Evolutionary conservation across 345 rosid genomes (phyloP), one percentile per base, ranked within the genome.

Genomic region (Cochlearia excelsa): DNA sequence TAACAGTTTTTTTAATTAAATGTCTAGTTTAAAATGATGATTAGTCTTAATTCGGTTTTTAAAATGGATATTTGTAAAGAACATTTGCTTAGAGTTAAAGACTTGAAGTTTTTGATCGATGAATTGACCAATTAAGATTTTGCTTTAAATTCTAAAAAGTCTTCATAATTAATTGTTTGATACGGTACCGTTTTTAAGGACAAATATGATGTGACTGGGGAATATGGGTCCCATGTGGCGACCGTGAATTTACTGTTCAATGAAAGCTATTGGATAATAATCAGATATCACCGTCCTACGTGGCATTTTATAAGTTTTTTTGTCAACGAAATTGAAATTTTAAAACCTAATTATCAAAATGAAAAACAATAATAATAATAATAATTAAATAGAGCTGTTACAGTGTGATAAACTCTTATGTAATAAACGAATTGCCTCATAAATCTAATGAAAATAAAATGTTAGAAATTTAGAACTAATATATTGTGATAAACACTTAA

Each of bases 191-290:
- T 33, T 1, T 30, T 54, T 16, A 16, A 9, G 53, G 64, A 50
- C 41, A 27, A 6, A 30, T 30, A 38, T 56, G 69, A 62, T 70
- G 69, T 63, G 74, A 70, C 74, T 7, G 54, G 59, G 28, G 46
- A 56, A 61, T 69, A 44, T 56, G 68, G 64, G 59, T 43, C 68
- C 59, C n/a, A 49, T 11, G 34, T 40, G 59, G 44, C 6, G 31
- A 54, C 54, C 67, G 58, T 55, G 58, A 27, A 46, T 33, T 41
- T 26, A 43, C 68, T 49, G 11, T 49, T 55, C 35, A 33, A 0
- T 33, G 47, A 62, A 55, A 55, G 63, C 16, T 23, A 54, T 35
- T 51, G 1, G 5, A n/a, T 6, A 3, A 46, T 54, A 11, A 30
- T 39, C 30, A 3, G 11, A 35, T 41, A 26, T 46, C 61, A 61